Evolutionary conservation across 2,329 filamentous ascomycete genomes (phyloP).

Genomic region (Penicillium crustosum): DNA sequence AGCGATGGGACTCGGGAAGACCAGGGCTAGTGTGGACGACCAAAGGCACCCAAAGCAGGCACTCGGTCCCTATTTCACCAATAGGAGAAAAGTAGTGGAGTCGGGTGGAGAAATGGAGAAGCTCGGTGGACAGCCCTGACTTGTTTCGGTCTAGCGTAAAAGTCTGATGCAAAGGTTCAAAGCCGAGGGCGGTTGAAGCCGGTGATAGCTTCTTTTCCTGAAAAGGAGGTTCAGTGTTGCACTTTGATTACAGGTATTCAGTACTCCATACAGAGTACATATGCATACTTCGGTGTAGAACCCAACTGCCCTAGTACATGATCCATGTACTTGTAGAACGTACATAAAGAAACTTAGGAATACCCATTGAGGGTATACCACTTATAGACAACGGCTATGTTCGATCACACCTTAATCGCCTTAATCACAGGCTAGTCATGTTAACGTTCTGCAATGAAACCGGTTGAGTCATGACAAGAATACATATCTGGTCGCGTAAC

Average conservation of each 20-base stretch:
- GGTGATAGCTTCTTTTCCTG: constrained; percentile 15
- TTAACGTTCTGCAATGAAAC: not conserved
- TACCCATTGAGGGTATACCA: not conserved
- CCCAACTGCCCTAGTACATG: not conserved
- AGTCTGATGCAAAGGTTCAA: constrained; percentile 15
- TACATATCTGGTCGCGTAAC: not conserved
- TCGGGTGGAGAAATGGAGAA: constrained; percentile 9
- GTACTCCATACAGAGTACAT: not conserved
- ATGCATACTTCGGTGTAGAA: not conserved
- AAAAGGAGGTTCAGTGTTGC: constrained; percentile 11
- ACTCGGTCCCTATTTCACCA: not conserved
- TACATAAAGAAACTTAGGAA: not conserved
- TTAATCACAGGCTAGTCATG: not conserved
- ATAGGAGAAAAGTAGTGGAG: constrained; percentile 4
- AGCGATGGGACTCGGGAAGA: constrained; percentile 31
- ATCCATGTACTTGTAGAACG: not conserved
- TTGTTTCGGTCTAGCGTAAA: constrained; percentile 10
- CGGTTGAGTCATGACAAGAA: not conserved
- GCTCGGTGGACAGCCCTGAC: constrained; percentile 7
- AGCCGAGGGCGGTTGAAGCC: constrained; percentile 31
- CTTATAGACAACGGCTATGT: not conserved
- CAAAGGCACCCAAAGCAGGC: not conserved
- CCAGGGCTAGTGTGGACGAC: constrained; percentile 27
- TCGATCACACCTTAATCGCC: not conserved
- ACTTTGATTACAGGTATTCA: constrained; percentile 9